These are phyloP conservation scores for Eutrema yunnanense DNA, from an alignment of 345 rosid genomes.

Conservation along the genomic window DNA sequence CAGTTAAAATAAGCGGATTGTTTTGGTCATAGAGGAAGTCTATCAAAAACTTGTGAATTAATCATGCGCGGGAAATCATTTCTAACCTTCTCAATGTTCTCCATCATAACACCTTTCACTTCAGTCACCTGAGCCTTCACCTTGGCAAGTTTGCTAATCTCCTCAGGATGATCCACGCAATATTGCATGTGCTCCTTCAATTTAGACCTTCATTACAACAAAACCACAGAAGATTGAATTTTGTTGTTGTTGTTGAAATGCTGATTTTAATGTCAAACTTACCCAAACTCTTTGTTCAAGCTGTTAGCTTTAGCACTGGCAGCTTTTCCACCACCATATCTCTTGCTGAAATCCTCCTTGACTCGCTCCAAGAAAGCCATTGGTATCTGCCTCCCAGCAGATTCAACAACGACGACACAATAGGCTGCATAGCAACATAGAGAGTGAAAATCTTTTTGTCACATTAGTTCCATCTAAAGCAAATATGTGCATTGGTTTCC, in stretches of 20 bases:
- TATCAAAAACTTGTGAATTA: background rate
- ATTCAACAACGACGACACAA: conserved; percentile 81
- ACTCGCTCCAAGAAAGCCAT: conserved; percentile 81
- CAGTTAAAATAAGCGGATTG: background rate
- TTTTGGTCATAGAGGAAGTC: background rate
- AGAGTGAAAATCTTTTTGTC: background rate
- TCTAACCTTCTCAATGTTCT: conserved; percentile 86
- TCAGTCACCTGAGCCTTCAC: conserved; percentile 96
- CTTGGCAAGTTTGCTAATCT: conserved; percentile 87
- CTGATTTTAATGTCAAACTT: background rate
- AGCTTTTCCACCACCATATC: conserved; percentile 84
- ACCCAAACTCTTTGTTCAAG: conserved; percentile 80
- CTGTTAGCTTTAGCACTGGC: conserved; percentile 62
- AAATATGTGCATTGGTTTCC: background rate
- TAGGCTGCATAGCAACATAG: conserved; percentile 46
- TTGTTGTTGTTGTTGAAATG: background rate
- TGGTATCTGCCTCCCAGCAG: conserved; percentile 82
- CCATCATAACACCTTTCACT: conserved; percentile 99
- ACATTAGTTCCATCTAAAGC: background rate
- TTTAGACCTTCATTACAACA: conserved; percentile 50
- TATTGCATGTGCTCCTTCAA: conserved; percentile 88
- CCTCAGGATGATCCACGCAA: conserved; percentile 86
- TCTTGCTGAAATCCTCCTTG: conserved; percentile 76
- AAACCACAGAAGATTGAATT: background rate
- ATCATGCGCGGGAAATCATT: too few species aligned